Percentiles rank a stretch among this genome's conserved stretches.
These are phyloP conservation scores for Gleditsia sinensis DNA, from an alignment of 306 rosid genomes.

Conservation along the genomic window DNA sequence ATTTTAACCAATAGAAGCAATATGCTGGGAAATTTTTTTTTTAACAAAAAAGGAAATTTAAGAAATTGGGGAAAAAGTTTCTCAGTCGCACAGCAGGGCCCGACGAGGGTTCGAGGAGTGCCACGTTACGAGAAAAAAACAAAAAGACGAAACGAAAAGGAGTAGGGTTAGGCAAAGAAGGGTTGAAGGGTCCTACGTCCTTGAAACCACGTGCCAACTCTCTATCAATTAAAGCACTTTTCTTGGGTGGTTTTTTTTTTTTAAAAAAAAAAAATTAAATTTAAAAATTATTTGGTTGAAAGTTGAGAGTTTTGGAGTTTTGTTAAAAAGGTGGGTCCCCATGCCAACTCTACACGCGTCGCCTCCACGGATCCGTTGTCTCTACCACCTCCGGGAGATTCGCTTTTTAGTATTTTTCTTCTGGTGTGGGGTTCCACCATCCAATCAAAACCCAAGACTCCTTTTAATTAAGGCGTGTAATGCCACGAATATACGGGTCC, in stretches of 20 bases:
- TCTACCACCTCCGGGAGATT: slow-evolving; percentile 41
- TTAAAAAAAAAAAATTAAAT: too few species aligned
- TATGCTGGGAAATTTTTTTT: too few species aligned
- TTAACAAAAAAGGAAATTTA: too few species aligned
- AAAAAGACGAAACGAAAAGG: too few species aligned
- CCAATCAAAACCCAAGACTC: not conserved
- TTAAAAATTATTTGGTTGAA: not conserved
- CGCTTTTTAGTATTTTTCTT: slow-evolving; percentile 22
- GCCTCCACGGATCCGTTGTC: not conserved
- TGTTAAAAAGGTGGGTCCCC: not conserved
- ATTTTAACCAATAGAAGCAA: too few species aligned
- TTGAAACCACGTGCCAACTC: not conserved
- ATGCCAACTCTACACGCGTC: slow-evolving; percentile 39
- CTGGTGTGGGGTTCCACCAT: slow-evolving; percentile 13
- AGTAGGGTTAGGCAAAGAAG: not conserved
- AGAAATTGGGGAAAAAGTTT: too few species aligned
- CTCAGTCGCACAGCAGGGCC: too few species aligned
- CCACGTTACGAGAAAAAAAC: not conserved
- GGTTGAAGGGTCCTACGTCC: not conserved
- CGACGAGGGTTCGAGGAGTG: too few species aligned
- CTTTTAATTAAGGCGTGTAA: slow-evolving; percentile 27
- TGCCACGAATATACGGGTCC: slow-evolving; percentile 53
- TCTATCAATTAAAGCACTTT: not conserved
- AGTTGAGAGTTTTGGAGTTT: not conserved
- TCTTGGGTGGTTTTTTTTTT: not conserved